Conservation (phyloP, 2,329 filamentous ascomycete genomes). For the Alternaria dauci region DNA sequence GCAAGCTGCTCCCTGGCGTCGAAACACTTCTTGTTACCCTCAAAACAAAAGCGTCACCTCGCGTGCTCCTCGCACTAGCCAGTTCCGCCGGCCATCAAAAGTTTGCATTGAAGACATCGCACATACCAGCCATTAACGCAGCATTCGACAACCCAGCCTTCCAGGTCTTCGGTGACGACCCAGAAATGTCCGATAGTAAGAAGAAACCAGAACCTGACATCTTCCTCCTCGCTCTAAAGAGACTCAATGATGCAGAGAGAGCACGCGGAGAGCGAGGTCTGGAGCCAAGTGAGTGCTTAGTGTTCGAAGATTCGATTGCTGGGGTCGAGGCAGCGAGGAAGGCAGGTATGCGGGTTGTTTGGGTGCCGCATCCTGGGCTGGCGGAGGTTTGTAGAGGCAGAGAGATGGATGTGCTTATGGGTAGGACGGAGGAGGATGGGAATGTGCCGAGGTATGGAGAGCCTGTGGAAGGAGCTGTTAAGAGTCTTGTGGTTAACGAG, state of each 20-base stretch:
- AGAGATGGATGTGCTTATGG: constrained; percentile 14
- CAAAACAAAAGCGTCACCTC: constrained; percentile 1
- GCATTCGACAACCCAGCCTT: constrained; percentile 7
- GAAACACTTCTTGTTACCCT: constrained; percentile 1
- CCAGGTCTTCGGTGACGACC: constrained; percentile 11
- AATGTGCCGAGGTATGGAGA: not conserved
- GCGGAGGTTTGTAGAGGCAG: constrained; percentile 10
- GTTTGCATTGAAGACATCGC: constrained; percentile 9
- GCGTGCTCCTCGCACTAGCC: constrained; percentile 8
- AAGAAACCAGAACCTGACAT: constrained; percentile 18
- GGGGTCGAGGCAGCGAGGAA: constrained; percentile 8
- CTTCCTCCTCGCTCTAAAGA: constrained; percentile 7
- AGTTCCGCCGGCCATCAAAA: constrained; percentile 10
- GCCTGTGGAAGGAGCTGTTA: not conserved
- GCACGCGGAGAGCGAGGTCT: not conserved
- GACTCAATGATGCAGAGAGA: not conserved
- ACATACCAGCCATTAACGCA: not conserved
- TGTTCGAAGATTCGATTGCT: constrained; percentile 17
- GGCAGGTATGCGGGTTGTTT: constrained; percentile 6
- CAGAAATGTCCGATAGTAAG: constrained; percentile 13
- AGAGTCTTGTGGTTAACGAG: not conserved
- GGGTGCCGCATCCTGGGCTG: constrained; percentile 14
- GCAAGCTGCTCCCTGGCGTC: constrained; percentile 4
- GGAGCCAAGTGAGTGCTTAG: constrained; percentile 5
- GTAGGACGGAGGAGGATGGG: constrained; percentile 8